Conservation (phyloP, 2,329 filamentous ascomycete genomes). For the Phaeosphaeria sp. region DNA sequence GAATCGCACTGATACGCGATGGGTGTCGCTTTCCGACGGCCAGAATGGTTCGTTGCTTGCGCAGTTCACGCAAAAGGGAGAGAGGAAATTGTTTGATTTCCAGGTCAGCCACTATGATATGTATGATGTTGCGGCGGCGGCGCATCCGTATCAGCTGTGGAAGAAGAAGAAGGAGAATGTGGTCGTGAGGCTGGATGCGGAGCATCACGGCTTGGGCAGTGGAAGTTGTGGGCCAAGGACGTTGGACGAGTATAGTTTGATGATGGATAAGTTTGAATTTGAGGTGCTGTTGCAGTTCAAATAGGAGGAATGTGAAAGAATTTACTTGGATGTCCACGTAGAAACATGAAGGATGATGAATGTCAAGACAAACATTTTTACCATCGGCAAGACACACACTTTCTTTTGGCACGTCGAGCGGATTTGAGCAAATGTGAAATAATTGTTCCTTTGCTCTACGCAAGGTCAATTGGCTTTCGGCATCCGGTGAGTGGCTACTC, state of each 20-base stretch:
- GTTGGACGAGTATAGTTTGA: conserved; percentile 49
- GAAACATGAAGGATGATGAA: neutral
- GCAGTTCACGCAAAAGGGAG: conserved; percentile 36
- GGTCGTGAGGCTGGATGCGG: conserved; percentile 65
- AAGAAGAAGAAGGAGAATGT: conserved; percentile 62
- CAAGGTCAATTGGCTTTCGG: neutral
- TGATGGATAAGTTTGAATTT: conserved; percentile 49
- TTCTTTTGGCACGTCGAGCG: neutral
- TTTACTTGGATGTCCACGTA: neutral
- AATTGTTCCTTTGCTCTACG: neutral
- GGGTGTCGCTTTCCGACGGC: conserved; percentile 52
- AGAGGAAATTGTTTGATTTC: conserved; percentile 54
- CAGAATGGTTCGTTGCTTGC: conserved; percentile 23
- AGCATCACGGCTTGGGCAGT: conserved; percentile 68
- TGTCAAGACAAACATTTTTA: too few species aligned
- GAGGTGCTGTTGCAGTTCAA: conserved; percentile 31
- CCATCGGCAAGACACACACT: too few species aligned
- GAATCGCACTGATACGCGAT: conserved; percentile 67
- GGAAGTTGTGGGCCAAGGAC: conserved; percentile 67
- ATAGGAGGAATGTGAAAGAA: neutral
- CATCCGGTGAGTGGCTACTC: neutral
- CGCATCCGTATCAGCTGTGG: conserved; percentile 69
- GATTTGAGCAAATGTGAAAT: neutral
- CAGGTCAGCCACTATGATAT: conserved; percentile 62
- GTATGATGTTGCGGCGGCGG: conserved; percentile 62